Evolutionary conservation across 2,329 filamentous ascomycete genomes (phyloP).

Genomic region (Tympanopsis confertula): DNA sequence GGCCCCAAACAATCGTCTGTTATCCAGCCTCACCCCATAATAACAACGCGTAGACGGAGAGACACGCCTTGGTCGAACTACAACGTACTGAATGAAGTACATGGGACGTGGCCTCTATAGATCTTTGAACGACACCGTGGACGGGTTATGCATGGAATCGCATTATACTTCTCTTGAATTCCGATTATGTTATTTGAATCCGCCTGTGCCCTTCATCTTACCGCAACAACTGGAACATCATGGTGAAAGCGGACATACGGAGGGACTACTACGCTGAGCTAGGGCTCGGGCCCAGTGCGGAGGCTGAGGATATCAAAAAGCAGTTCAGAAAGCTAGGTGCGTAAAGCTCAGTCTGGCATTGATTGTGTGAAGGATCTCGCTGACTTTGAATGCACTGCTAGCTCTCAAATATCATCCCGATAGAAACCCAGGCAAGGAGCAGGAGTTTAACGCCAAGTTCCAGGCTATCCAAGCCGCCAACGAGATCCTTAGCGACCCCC

Average conservation of each 20-base stretch:
- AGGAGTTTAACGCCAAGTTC: slow-evolving; percentile 55
- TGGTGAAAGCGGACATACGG: slow-evolving; percentile 18
- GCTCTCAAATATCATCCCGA: slow-evolving; percentile 61
- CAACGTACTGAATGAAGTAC: too few species aligned
- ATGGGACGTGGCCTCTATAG: too few species aligned
- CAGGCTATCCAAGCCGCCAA: slow-evolving; percentile 62
- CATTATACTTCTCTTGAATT: too few species aligned
- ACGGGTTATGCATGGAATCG: too few species aligned
- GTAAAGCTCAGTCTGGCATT: slow-evolving; percentile 5
- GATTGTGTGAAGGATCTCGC: neutral
- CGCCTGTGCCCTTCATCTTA: too few species aligned
- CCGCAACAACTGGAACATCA: too few species aligned
- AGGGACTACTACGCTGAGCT: slow-evolving; percentile 59
- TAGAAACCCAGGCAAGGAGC: slow-evolving; percentile 56
- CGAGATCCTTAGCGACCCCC: slow-evolving; percentile 42
- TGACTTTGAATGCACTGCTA: slow-evolving; percentile 13
- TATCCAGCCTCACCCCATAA: too few species aligned
- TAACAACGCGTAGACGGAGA: too few species aligned
- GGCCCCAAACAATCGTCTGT: too few species aligned
- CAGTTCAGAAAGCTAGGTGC: slow-evolving; percentile 56
- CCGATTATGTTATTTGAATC: too few species aligned
- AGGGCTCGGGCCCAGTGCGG: slow-evolving; percentile 43
- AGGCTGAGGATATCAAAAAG: slow-evolving; percentile 55
- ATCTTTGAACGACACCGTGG: too few species aligned
- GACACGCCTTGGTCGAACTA: too few species aligned